Evolutionary conservation across 768 basidiomycete species (phyloP).

Genomic region (Psilocybe cyanescens): DNA sequence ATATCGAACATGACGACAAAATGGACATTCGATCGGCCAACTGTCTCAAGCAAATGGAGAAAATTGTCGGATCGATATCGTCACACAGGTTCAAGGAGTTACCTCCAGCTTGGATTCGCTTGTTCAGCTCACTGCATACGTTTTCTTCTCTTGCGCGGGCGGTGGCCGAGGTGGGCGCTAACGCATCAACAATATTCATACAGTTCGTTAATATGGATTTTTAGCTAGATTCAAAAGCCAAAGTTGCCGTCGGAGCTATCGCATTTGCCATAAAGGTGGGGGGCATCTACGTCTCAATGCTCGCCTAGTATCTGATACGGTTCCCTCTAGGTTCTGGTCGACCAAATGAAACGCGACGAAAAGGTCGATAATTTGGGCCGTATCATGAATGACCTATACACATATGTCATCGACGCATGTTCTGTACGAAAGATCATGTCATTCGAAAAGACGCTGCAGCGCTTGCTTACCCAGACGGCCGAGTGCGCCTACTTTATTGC

Average conservation of each 20-base stretch:
- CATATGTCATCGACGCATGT: neutral
- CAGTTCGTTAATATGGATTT: neutral
- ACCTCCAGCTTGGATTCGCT: neutral
- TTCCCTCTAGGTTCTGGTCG: neutral
- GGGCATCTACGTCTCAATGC: too few relatives aligned
- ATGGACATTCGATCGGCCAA: neutral
- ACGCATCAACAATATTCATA: neutral
- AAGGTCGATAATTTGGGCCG: neutral
- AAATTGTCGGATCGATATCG: neutral
- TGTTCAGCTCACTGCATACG: neutral
- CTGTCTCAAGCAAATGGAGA: neutral
- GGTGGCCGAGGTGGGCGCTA: neutral
- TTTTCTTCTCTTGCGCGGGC: neutral
- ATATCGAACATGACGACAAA: neutral
- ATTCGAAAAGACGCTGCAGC: neutral
- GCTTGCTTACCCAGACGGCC: conserved; percentile 3
- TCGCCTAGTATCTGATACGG: neutral
- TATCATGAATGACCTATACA: neutral
- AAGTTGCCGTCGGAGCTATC: neutral
- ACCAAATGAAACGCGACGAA: conserved; percentile 1
- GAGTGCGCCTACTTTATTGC: conserved; percentile 4
- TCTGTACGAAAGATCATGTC: neutral
- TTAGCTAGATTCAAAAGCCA: neutral
- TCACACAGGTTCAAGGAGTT: neutral
- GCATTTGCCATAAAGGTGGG: neutral